These are phyloP conservation scores for Solanum corneliomulleri DNA, from an alignment of 257 asterid genomes.

Conservation along the genomic window DNA sequence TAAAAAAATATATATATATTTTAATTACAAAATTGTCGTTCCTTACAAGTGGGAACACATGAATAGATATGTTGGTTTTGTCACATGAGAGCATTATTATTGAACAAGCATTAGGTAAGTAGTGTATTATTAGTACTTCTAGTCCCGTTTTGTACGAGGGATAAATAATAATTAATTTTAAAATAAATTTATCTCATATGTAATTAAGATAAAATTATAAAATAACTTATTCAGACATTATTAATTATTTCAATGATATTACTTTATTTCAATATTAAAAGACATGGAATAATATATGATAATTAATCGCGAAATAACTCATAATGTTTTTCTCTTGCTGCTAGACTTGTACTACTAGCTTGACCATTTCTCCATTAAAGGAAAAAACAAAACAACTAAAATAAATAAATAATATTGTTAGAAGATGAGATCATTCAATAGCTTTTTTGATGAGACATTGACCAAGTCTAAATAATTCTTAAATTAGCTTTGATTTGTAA, in stretches of 20 bases:
- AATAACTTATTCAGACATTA: too few relatives aligned
- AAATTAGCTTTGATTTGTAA: neutral
- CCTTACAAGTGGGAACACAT: constrained; percentile 38
- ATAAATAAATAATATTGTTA: neutral
- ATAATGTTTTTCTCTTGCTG: neutral
- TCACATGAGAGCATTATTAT: constrained; percentile 6
- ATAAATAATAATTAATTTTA: too few relatives aligned
- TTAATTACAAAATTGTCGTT: neutral
- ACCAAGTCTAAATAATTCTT: neutral
- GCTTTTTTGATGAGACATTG: neutral
- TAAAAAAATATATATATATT: neutral
- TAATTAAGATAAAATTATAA: accelerated
- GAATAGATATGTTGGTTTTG: constrained; percentile 9
- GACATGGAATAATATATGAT: too few relatives aligned
- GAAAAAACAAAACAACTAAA: neutral
- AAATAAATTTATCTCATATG: too few relatives aligned
- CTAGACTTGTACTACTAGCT: neutral
- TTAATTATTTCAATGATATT: too few relatives aligned
- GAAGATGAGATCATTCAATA: neutral
- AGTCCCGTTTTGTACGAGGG: accelerated
- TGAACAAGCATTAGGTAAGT: neutral
- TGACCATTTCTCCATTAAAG: neutral
- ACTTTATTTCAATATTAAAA: too few relatives aligned
- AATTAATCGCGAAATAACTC: too few relatives aligned
- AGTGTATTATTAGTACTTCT: neutral